Conservation (phyloP, 208 protist genomes). For the Leishmania lainsoni region DNA sequence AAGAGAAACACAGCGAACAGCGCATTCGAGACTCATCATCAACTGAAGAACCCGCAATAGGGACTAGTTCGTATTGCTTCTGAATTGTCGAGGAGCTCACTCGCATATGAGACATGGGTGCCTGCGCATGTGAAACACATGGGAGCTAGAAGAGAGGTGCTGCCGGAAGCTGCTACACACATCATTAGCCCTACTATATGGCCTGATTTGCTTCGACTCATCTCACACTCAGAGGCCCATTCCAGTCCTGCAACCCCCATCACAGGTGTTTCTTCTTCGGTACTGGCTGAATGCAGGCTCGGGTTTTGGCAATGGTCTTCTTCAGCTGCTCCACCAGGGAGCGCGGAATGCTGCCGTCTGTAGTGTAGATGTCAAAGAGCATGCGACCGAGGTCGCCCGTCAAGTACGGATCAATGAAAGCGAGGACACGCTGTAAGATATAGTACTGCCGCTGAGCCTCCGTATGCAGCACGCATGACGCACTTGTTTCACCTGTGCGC, state of each 20-base stretch:
- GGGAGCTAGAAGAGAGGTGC: background rate
- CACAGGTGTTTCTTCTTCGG: background rate
- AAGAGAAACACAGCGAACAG: background rate
- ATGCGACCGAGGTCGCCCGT: constrained; percentile 35
- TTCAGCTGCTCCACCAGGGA: constrained; percentile 36
- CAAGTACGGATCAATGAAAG: constrained; percentile 62
- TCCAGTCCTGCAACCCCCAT: background rate
- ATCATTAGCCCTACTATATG: background rate
- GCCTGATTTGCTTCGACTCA: background rate
- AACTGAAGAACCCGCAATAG: background rate
- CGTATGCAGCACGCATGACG: constrained; percentile 36
- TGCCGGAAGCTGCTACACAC: background rate
- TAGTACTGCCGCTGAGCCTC: constrained; percentile 54
- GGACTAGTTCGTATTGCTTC: background rate
- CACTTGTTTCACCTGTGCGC: constrained; percentile 22
- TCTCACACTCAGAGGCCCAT: background rate
- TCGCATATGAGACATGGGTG: background rate
- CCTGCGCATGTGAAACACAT: background rate
- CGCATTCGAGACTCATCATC: background rate
- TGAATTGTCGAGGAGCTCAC: background rate
- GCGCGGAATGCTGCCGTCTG: constrained; percentile 38
- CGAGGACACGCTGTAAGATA: constrained; percentile 45
- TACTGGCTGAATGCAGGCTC: constrained; percentile 1
- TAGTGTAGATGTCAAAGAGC: constrained; percentile 54
- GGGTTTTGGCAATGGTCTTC: constrained; percentile 31